These are phyloP conservation scores for Hanseniaspora clermontiae DNA, from an alignment of 805 yeast genomes.

Conservation along the genomic window DNA sequence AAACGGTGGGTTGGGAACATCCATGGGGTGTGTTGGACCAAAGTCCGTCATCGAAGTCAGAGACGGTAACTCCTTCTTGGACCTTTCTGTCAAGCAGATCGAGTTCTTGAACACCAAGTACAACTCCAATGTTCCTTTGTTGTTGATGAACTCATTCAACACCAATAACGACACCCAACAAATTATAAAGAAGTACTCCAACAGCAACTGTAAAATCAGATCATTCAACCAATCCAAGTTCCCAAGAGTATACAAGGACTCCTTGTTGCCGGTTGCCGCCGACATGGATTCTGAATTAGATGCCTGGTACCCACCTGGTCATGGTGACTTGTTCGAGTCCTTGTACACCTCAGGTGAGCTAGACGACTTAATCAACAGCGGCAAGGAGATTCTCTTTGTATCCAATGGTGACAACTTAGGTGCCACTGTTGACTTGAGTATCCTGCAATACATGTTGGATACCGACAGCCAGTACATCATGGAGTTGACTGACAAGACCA, in stretches of 20 bases:
- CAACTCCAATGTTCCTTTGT: constrained; percentile 87
- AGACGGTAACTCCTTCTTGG: constrained; percentile 94
- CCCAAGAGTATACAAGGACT: constrained; percentile 91
- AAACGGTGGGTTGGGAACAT: constrained; percentile 97
- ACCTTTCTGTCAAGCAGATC: constrained; percentile 90
- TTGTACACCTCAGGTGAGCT: constrained; percentile 82
- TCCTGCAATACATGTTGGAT: constrained; percentile 84
- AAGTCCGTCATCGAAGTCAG: constrained; percentile 96
- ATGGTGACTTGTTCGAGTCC: constrained; percentile 92
- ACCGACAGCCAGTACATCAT: constrained; percentile 86
- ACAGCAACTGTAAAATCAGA: constrained; percentile 86
- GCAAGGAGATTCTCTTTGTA: constrained; percentile 88
- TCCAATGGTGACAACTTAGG: constrained; percentile 98
- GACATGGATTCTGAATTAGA: constrained; percentile 58
- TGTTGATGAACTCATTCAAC: constrained; percentile 97
- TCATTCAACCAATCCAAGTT: constrained; percentile 96
- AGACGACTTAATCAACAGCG: constrained; percentile 77
- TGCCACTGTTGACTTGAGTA: constrained; percentile 88
- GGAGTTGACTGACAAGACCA: constrained; percentile 97
- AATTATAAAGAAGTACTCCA: constrained; percentile 90
- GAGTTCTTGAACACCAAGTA: constrained; percentile 83
- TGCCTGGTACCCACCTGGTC: constrained; percentile 99
- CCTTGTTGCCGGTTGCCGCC: constrained; percentile 89
- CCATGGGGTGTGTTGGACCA: constrained; percentile 99
- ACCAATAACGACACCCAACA: constrained; percentile 92